phyloP scores from a whole-genome alignment of 129 eudicot genomes.

The Saposhnikovia divaricata region DNA sequence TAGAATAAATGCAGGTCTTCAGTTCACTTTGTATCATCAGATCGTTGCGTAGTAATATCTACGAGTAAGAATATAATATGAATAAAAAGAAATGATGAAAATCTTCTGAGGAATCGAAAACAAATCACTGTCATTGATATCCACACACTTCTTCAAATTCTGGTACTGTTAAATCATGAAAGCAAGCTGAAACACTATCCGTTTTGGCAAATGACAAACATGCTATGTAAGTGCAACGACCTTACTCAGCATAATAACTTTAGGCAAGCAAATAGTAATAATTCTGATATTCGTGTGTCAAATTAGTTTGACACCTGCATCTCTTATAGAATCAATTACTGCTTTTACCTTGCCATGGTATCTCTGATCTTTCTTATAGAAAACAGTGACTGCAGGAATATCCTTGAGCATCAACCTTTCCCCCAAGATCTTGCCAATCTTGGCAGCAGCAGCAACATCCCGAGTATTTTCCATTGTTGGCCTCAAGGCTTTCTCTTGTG shows the following conservation, averaged over 20 bases:
- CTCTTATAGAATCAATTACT: constrained; percentile 60
- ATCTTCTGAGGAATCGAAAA: background rate
- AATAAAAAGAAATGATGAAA: background rate
- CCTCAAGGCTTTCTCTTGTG: constrained; percentile 55
- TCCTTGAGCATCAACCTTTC: constrained; percentile 45
- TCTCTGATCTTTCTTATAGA: constrained; percentile 61
- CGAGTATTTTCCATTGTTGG: constrained; percentile 44
- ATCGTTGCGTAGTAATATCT: background rate
- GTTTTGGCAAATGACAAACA: background rate
- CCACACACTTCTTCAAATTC: background rate
- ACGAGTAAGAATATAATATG: background rate
- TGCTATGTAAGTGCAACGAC: background rate
- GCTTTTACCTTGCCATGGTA: constrained; percentile 96
- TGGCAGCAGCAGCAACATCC: constrained; percentile 78
- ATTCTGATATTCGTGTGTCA: constrained; percentile 10
- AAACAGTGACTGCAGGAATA: constrained; percentile 75
- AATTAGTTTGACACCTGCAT: constrained; percentile 63
- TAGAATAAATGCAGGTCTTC: background rate
- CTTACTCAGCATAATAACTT: background rate
- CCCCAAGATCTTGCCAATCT: constrained; percentile 62
- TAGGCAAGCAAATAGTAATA: background rate
- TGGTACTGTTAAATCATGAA: background rate
- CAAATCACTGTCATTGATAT: background rate
- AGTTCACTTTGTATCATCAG: background rate
- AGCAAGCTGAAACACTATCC: background rate